Evolutionary conservation across 2,329 filamentous ascomycete genomes (phyloP).

Genomic region (Ustilaginoidea virens): DNA sequence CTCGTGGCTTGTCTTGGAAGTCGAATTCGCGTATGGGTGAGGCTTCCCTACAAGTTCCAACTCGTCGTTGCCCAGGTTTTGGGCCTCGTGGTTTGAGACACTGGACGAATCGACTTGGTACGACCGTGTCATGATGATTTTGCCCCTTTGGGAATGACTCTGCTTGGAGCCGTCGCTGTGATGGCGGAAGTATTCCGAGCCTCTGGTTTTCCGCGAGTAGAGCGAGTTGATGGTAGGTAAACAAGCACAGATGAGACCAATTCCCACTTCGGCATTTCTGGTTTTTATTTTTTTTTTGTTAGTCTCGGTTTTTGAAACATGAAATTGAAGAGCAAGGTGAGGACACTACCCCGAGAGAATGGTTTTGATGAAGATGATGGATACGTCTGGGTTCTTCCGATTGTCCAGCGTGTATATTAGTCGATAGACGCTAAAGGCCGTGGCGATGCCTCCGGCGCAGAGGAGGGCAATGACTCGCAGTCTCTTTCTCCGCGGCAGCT

Average conservation of each 20-base stretch:
- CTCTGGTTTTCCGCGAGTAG: constrained; percentile 6
- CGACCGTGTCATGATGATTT: constrained; percentile 16
- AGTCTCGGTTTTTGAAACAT: neutral
- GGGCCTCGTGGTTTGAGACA: constrained; percentile 6
- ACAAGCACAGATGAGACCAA: constrained; percentile 17
- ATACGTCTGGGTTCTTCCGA: constrained; percentile 11
- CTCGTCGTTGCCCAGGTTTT: constrained; percentile 10
- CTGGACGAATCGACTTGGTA: constrained; percentile 12
- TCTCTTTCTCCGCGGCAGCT: constrained; percentile 14
- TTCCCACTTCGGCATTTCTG: constrained; percentile 16
- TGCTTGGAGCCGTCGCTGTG: constrained; percentile 5
- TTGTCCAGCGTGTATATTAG: constrained; percentile 11
- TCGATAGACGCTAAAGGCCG: constrained; percentile 15
- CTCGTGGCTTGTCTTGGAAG: neutral
- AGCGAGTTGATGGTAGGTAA: constrained; percentile 13
- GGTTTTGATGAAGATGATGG: constrained; percentile 13
- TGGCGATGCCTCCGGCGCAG: constrained; percentile 16
- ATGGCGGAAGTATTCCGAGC: constrained; percentile 11
- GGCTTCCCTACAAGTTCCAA: constrained; percentile 7
- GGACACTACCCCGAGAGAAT: constrained; percentile 10
- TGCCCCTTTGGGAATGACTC: constrained; percentile 6
- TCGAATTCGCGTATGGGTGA: neutral
- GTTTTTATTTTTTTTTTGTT: no score
- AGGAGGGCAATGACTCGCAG: constrained; percentile 15
- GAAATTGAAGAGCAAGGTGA: neutral